phyloP scores from a whole-genome alignment of 1,139 yeast genomes.

The Candida pseudoviswanathii region DNA sequence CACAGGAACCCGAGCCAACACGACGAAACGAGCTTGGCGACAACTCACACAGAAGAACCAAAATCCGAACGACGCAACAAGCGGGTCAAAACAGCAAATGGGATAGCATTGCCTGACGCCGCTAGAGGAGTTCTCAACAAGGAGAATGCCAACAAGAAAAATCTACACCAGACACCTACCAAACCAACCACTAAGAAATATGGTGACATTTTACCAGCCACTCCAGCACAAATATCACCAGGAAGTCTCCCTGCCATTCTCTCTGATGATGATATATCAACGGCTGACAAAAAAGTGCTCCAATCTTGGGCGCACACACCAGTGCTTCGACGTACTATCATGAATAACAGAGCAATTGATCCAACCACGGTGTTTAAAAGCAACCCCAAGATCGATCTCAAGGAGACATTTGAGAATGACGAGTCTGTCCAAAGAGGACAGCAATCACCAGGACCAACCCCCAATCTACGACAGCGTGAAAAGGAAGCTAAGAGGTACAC shows the following conservation, averaged over 20 bases:
- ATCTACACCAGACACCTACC: slow-evolving; percentile 4
- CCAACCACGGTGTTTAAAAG: slow-evolving; percentile 82
- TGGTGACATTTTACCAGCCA: slow-evolving; percentile 11
- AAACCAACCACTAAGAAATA: slow-evolving; percentile 5
- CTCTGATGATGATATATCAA: slow-evolving; percentile 63
- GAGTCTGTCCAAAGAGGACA: slow-evolving; percentile 54
- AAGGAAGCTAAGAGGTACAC: slow-evolving; percentile 54
- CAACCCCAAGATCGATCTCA: slow-evolving; percentile 66
- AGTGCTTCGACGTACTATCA: slow-evolving; percentile 52
- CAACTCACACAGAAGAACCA: not conserved
- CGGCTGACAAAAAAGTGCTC: slow-evolving; percentile 41
- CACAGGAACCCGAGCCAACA: not conserved
- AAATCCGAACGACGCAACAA: slow-evolving; percentile 12
- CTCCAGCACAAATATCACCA: slow-evolving; percentile 17
- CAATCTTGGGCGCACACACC: slow-evolving; percentile 78
- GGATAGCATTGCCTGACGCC: slow-evolving; percentile 39
- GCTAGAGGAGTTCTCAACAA: slow-evolving; percentile 28
- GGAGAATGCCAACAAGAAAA: slow-evolving; percentile 6
- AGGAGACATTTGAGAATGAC: slow-evolving; percentile 61
- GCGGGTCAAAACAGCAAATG: slow-evolving; percentile 27
- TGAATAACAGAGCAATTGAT: slow-evolving; percentile 61
- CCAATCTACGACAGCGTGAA: slow-evolving; percentile 28
- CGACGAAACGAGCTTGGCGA: too few relatives aligned
- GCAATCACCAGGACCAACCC: slow-evolving; percentile 55
- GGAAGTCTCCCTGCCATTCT: slow-evolving; percentile 47